These are phyloP conservation scores for Chlamydomonas incerta DNA, from an alignment of 139 green algal genomes.

Conservation along the genomic window DNA sequence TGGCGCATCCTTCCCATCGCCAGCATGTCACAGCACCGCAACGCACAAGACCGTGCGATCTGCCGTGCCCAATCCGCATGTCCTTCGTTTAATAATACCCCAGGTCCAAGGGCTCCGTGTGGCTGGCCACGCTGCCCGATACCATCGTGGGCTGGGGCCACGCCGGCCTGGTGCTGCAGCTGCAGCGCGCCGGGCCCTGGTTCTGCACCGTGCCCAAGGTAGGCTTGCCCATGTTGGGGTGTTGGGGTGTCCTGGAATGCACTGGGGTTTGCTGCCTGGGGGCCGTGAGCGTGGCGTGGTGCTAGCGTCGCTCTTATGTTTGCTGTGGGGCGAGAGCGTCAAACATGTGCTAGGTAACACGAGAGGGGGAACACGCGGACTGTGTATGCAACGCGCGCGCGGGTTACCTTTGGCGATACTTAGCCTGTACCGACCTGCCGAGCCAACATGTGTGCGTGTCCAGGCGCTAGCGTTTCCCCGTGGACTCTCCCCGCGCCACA, in stretches of 20 bases:
- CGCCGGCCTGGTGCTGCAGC: conserved; percentile 62
- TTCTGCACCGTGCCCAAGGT: conserved; percentile 50
- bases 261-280: not conserved
- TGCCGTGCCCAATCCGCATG: not conserved
- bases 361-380: too few species aligned
- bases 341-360: too few species aligned
- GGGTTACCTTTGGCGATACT: too few species aligned
- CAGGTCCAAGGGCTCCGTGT: conserved; percentile 77
- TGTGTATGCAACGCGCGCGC: too few species aligned
- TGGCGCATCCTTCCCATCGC: too few species aligned
- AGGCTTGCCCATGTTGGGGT: not conserved
- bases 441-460: too few species aligned
- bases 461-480: too few species aligned
- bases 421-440: too few species aligned
- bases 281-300: not conserved
- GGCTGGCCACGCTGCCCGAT: conserved; percentile 63
- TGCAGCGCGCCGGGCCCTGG: conserved; percentile 58
- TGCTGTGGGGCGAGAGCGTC: too few species aligned
- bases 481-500: too few species aligned
- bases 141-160: conserved; percentile 70
- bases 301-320: not conserved
- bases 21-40: not conserved
- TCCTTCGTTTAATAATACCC: too few species aligned
- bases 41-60: not conserved
- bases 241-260: not conserved